Conservation (phyloP, 371 early-diverging fungal species). For the Actinomucor elegans region DNA sequence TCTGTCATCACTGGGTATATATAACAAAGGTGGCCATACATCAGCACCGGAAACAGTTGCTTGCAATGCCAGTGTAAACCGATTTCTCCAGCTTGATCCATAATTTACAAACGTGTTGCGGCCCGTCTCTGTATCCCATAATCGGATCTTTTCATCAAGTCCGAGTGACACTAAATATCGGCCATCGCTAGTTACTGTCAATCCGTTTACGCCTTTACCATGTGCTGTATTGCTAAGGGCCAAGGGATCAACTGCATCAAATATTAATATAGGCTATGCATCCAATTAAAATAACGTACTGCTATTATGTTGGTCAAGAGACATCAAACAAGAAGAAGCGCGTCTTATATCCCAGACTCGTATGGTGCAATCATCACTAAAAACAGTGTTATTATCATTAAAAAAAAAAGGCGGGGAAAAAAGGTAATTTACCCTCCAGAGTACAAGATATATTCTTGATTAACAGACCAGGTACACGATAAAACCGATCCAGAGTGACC, state of each 20-base stretch:
- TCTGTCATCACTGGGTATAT: slow-evolving; percentile 59
- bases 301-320: slow-evolving; percentile 63
- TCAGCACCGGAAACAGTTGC: slow-evolving; percentile 49
- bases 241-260: slow-evolving; percentile 34
- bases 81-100: slow-evolving; percentile 57
- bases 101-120: slow-evolving; percentile 68
- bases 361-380: slow-evolving; percentile 63
- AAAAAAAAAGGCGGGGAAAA: not conserved
- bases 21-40: slow-evolving; percentile 52
- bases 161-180: slow-evolving; percentile 63
- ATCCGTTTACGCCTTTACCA: slow-evolving; percentile 69
- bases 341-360: slow-evolving; percentile 85
- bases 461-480: slow-evolving; percentile 81
- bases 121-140: slow-evolving; percentile 80
- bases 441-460: slow-evolving; percentile 73
- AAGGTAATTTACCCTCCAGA: slow-evolving; percentile 71
- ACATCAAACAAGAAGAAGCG: slow-evolving; percentile 57
- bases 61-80: slow-evolving; percentile 42
- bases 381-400: too few species aligned
- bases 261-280: not conserved
- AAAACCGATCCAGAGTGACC: slow-evolving; percentile 76
- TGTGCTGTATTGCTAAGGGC: slow-evolving; percentile 64
- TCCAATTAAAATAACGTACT: slow-evolving; percentile 18
- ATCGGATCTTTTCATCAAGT: slow-evolving; percentile 72
- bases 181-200: slow-evolving; percentile 68